Percentiles rank a stretch among this genome's conserved stretches.
Conservation (phyloP, 2,329 filamentous ascomycete genomes). For the Beauveria scarabaeidicola region DNA sequence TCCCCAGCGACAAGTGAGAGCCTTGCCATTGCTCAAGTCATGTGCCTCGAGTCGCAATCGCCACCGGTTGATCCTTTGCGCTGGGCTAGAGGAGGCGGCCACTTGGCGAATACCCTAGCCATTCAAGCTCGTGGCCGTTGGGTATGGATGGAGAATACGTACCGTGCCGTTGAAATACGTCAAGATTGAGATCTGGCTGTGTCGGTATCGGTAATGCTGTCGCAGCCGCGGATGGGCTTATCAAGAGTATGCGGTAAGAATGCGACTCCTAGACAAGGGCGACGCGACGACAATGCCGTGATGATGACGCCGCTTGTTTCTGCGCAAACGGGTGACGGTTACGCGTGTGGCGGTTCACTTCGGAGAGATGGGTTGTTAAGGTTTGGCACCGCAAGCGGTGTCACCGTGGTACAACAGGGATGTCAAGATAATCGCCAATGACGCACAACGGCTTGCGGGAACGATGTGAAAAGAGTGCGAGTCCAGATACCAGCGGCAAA, state of each 20-base stretch:
- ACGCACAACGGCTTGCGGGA: neutral
- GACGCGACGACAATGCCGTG: neutral
- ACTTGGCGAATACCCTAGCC: neutral
- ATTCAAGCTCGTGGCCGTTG: neutral
- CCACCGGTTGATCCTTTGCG: neutral
- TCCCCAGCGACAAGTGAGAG: neutral
- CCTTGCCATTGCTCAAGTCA: neutral
- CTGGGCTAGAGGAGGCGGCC: neutral
- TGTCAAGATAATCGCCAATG: slow-evolving; percentile 4
- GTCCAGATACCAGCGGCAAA: neutral
- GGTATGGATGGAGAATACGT: neutral
- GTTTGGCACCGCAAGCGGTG: slow-evolving; percentile 11
- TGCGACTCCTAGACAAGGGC: neutral
- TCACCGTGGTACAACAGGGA: slow-evolving; percentile 6
- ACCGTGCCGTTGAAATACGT: neutral
- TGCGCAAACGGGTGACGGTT: slow-evolving; percentile 6
- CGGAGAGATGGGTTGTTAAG: slow-evolving; percentile 4
- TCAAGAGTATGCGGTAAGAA: neutral
- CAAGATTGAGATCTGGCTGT: neutral
- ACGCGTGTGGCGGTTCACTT: slow-evolving; percentile 1
- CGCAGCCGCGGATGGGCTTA: neutral
- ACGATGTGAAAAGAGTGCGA: neutral
- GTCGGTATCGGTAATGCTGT: neutral
- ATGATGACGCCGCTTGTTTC: neutral
- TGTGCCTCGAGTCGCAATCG: neutral